Conservation (phyloP, 495 filamentous ascomycete species). For the Thozetella sp. region DNA sequence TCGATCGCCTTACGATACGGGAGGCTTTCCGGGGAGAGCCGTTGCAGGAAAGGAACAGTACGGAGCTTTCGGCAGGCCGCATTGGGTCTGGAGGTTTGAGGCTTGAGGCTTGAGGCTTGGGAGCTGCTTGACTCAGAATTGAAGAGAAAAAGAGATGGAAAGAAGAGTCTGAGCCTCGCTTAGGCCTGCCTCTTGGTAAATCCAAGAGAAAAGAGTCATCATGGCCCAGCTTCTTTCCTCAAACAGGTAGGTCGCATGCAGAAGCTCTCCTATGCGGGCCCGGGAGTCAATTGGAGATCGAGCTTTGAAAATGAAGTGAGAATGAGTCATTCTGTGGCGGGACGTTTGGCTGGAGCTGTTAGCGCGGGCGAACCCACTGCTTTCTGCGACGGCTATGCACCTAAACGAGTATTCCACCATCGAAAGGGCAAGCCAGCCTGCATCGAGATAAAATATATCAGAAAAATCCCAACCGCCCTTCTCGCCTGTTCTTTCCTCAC, state of each 20-base stretch:
- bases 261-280: neutral
- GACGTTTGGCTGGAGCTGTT: neutral
- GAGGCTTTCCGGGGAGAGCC: too few species aligned
- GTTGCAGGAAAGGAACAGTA: too few species aligned
- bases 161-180: neutral
- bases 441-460: conserved; percentile 45
- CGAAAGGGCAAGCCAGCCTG: neutral
- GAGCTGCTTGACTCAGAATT: too few species aligned
- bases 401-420: neutral
- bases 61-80: too few species aligned
- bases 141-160: neutral
- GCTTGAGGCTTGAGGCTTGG: too few species aligned
- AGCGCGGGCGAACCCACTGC: neutral
- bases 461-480: neutral
- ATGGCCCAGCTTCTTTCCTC: too few species aligned
- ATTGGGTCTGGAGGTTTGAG: too few species aligned
- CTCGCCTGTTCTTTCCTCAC: neutral
- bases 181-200: too few species aligned
- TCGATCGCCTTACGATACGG: too few species aligned
- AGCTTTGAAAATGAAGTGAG: neutral
- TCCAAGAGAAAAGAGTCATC: too few species aligned
- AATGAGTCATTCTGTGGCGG: conserved; percentile 1
- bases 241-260: neutral
- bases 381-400: neutral
- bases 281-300: too few species aligned